Base-by-base conservation (phyloP, 805 yeast species). In the Gaillardinia entomophila region DNA sequence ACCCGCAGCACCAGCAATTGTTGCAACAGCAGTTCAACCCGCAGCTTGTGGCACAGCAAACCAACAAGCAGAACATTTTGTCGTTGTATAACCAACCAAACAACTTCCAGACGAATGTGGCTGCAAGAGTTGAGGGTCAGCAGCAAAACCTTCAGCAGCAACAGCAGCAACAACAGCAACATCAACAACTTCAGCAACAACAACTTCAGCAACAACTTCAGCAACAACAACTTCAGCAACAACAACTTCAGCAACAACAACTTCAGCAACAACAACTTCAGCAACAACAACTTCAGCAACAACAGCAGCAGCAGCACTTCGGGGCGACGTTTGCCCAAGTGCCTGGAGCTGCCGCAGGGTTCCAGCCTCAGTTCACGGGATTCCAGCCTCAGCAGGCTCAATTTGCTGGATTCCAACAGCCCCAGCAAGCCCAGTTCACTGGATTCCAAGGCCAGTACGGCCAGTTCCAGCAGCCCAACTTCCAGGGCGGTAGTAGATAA, bases 71-170 rank as follows among this genome's bases (percentile, higher is more conserved):
- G 73, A 40, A 36, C 27, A 42, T 44, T 23, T 24, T 44, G 36
- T 40, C 46, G 17, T 41, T 70, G 38, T 71, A 69, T 41, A 58
- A 48, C 49, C 72, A 57, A 51, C 66, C 68, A 3, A 52, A 46
- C 24, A 41, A 75, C 28, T 46, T 71, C 28, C 40, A 68, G 10
- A 53, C 75, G 15, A 60, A 70, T 18, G 48, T 72, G 17, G 55
- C 60, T 12, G 79, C 79, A 46, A 77, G 73, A 41, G 65, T 67
- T 35, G 73, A 71, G 27, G 78, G 78, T 53, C 42, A 76, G 71
- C 46, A 78, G 78, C 41, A 54, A 65, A 17, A 64, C 68, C 41
- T 24, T 66, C 11, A 59, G 67, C 28, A 64, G 66, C 20, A 36
- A 48, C 36, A 16, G 12, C 38, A 31, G 22, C 37, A 29, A 24